phyloP scores from a whole-genome alignment of 768 basidiomycete genomes.

The Auricularia sp. region DNA sequence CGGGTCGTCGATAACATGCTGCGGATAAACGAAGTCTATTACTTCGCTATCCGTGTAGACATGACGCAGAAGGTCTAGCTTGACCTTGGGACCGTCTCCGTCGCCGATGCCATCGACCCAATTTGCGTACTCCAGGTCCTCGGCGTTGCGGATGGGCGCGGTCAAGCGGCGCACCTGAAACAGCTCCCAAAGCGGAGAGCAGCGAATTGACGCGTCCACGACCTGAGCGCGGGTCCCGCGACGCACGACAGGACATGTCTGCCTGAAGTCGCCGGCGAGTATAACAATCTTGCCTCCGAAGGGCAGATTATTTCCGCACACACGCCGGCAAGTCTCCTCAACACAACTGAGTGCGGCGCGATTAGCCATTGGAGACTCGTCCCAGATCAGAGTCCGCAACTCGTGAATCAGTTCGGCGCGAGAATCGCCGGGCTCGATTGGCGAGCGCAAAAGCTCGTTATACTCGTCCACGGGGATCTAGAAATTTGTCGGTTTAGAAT shows the following conservation, averaged over 20 bases:
- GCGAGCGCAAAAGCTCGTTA: slow-evolving; percentile 21
- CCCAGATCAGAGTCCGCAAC: slow-evolving; percentile 18
- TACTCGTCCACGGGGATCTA: slow-evolving; percentile 27
- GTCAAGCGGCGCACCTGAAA: too few species aligned
- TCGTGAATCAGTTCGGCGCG: slow-evolving; percentile 24
- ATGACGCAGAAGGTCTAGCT: slow-evolving; percentile 14
- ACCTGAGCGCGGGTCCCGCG: slow-evolving; percentile 15
- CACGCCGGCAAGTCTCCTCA: slow-evolving; percentile 21
- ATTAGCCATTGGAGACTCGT: slow-evolving; percentile 27
- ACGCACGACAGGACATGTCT: slow-evolving; percentile 29
- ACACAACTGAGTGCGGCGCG: slow-evolving; percentile 24
- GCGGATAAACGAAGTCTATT: slow-evolving; percentile 20
- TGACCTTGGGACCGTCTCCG: slow-evolving; percentile 17
- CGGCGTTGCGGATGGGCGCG: too few species aligned
- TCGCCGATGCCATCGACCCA: slow-evolving; percentile 32
- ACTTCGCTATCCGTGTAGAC: slow-evolving; percentile 11
- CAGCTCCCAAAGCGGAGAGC: too few species aligned
- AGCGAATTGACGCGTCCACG: slow-evolving; percentile 17
- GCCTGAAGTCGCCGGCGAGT: slow-evolving; percentile 31
- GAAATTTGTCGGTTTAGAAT: slow-evolving; percentile 4
- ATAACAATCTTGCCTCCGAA: slow-evolving; percentile 31
- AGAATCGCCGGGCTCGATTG: slow-evolving; percentile 17
- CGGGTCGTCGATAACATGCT: slow-evolving; percentile 10
- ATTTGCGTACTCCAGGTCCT: too few species aligned
- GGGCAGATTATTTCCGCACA: slow-evolving; percentile 18